Conservation (phyloP, 73 alveolate genomes). For the Paramecium biaurelia region DNA sequence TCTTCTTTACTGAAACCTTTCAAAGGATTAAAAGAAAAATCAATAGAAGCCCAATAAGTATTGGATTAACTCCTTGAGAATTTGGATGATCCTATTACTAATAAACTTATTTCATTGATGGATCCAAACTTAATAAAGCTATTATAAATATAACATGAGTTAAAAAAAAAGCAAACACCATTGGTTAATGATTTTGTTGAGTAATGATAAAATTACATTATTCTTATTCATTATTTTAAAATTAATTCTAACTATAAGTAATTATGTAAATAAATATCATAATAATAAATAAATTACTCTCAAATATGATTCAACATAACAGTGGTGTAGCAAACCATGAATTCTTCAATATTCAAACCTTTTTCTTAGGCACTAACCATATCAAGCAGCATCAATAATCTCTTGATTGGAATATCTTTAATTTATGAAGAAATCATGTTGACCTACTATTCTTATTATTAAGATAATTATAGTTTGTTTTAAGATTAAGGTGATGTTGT, state of each 20-base stretch:
- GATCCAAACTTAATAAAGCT: neutral
- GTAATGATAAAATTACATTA: neutral
- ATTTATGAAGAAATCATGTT: neutral
- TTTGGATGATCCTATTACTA: neutral
- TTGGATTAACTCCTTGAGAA: neutral
- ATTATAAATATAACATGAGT: neutral
- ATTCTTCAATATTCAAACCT: slow-evolving; percentile 5
- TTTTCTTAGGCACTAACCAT: slow-evolving; percentile 48
- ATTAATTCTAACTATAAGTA: neutral
- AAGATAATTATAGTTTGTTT: neutral
- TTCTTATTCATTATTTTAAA: neutral
- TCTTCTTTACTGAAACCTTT: neutral
- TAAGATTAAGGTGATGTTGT: neutral
- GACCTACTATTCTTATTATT: neutral
- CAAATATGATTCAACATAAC: neutral
- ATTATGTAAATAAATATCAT: neutral
- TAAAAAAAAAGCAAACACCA: neutral
- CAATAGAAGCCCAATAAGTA: slow-evolving; percentile 17
- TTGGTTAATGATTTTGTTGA: neutral
- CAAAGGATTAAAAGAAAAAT: neutral
- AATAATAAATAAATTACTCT: slow-evolving; percentile 75
- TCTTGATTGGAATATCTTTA: slow-evolving; percentile 45
- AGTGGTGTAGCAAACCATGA: neutral
- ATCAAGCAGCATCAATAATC: slow-evolving; percentile 48
- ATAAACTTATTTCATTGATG: neutral